Base-by-base conservation (phyloP, 495 filamentous ascomycete genomes). In the Hyaloscypha finlandica region DNA sequence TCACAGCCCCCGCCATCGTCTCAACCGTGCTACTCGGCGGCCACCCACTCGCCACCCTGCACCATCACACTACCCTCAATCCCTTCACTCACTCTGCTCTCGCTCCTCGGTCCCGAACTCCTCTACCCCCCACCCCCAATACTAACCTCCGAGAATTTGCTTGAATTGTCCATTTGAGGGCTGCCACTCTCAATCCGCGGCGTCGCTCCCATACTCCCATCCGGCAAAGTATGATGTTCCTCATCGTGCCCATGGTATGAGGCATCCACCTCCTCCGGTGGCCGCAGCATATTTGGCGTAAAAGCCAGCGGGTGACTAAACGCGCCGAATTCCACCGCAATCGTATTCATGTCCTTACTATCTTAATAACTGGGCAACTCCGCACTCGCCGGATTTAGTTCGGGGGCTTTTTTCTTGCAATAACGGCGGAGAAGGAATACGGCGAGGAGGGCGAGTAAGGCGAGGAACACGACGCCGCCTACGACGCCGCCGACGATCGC, bases 281-380 rank as follows among this genome's bases (percentile, higher is more conserved):
- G 16, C 4, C 12, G 11, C n/a, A 30, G 51, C 6, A 25, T 54
- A 55, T 66, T 60, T 3, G 63, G 63, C 5, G 63, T 19, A 35
- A 66, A 66, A 14, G 14, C 22, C 3, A 66, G 55, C 8, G 63
- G 63, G 6, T 25, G 19, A 12, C 32, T 37, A 31, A 54, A 51
- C 9, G 59, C 63, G 14, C 59, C 63, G 32, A 65, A 53, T 9
- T 54, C 63, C 35, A 22, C 12, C 1, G 33, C 33, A 2, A 1
- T 25, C 25, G 25, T 25, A 25, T 25, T 25, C 25, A 25, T 25
- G 20, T 48, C 33, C 57, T 65, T 65, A 30, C 4, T 19, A 4
- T 66, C 63, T 51, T 66, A 55, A 39, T 66, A 66, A 16, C n/a
- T 52, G 1, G 63, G 63, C 6, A 66, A 37, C 48, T 66, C 63